Conservation (phyloP, 2,329 filamentous ascomycete species). For the Scopulariopsis brevicaulis region DNA sequence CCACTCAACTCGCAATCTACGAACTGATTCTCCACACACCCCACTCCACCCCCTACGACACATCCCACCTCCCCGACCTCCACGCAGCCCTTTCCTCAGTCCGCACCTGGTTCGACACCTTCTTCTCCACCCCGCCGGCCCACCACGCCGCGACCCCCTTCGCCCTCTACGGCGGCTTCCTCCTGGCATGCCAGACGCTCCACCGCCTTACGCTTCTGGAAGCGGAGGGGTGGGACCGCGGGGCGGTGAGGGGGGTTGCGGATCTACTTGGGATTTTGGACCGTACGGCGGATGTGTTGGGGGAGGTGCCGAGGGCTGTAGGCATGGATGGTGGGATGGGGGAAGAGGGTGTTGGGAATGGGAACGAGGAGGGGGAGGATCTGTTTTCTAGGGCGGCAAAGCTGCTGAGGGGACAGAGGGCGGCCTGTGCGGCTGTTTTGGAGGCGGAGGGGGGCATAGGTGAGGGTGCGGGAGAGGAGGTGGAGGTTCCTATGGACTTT, state of each 20-base stretch:
- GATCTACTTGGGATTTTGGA: constrained; percentile 23
- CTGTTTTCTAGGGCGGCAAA: background rate
- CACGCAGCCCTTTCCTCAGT: constrained; percentile 22
- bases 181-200: constrained; percentile 22
- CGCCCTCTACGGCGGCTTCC: constrained; percentile 19
- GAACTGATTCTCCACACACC: constrained; percentile 1
- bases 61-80: constrained; percentile 19
- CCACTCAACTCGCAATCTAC: background rate
- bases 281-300: background rate
- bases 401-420: background rate
- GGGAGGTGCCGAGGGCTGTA: background rate
- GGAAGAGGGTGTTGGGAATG: no score
- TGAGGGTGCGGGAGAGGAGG: background rate
- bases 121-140: constrained; percentile 17
- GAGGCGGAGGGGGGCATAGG: background rate
- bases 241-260: constrained; percentile 19
- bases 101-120: constrained; percentile 22
- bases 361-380: background rate
- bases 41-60: background rate
- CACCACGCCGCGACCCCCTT: constrained; percentile 21
- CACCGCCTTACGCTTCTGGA: constrained; percentile 26
- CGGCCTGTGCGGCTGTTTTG: background rate
- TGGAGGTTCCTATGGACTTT: background rate
- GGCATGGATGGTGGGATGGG: background rate
- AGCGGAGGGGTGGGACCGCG: constrained; percentile 27